Evolutionary conservation across 1,284 basidiomycete genomes (phyloP), one percentile per base, ranked within the genome.

Genomic region (Apiotrichum sp.): DNA sequence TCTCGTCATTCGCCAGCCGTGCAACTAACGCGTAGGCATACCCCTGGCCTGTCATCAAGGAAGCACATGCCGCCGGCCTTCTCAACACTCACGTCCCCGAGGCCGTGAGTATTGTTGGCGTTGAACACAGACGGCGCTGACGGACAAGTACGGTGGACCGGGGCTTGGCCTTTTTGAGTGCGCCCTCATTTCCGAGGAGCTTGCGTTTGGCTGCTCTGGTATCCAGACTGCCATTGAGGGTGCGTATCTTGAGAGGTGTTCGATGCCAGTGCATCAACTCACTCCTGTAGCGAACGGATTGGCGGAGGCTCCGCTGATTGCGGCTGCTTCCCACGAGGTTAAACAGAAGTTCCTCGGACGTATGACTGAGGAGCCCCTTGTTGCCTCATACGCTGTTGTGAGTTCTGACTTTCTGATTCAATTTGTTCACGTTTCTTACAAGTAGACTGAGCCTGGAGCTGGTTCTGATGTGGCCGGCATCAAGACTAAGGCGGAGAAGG

Each of bases 331-430:
- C 22, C 75, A 81, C 51, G 77, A 77, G 58, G 74, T 72, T 46
- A 82, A 81, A 70, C 62, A 63, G 53, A 81, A 81, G 70, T 82
- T 80, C 65, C 72, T 82, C n/a, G 80, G 80, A 1, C 70, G 80
- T n/a, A 79, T 81, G 77, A 79, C 78, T 0, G 81, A 82, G 61
- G 80, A 80, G 65, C 80, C 80, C 0, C 66, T 82, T 11, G 78
- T 82, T 59, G 80, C 80, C 13, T 77, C 80, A 2, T 82, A 82
- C 67, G 79, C 79, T 58, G 78, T 80, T 29, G 66, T 68, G 41
- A 44, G 65, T 64, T 38, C 36, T 62, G 58, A 3, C 4, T 14
- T 14, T 5, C 2, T 1, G 32, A 36, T 14, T 2, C 8, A 3
- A 11, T 11, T 3, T 3, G n/a, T 10, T 14, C 9, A 63, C 29